phyloP scores from a whole-genome alignment of 768 basidiomycete genomes.

The Boletus rex-veris region DNA sequence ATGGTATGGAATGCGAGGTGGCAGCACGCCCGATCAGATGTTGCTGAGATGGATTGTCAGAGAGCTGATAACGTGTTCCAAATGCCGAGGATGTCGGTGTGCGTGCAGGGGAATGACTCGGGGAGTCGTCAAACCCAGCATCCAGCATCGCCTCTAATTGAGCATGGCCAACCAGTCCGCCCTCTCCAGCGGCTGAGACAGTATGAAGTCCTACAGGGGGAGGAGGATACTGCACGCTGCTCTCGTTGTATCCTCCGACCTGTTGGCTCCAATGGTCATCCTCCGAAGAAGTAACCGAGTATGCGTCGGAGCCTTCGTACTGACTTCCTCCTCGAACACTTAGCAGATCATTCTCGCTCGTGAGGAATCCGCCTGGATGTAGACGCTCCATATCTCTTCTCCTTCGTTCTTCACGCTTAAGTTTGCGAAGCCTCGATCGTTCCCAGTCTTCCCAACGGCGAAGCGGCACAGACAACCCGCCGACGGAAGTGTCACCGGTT shows the following conservation, averaged over 20 bases:
- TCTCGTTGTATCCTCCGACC: slow-evolving; percentile 94
- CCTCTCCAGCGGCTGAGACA: slow-evolving; percentile 28
- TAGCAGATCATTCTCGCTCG: slow-evolving; percentile 62
- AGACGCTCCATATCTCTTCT: slow-evolving; percentile 76
- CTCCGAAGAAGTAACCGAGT: slow-evolving; percentile 81
- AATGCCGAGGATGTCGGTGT: slow-evolving; percentile 33
- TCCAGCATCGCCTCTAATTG: slow-evolving; percentile 94
- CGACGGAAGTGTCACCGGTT: slow-evolving; percentile 49
- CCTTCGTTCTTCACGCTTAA: slow-evolving; percentile 82
- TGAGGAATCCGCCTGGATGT: slow-evolving; percentile 64
- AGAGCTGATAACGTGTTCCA: slow-evolving; percentile 58
- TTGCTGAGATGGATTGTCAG: slow-evolving; percentile 46
- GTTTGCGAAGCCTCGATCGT: slow-evolving; percentile 85
- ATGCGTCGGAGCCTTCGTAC: slow-evolving; percentile 76
- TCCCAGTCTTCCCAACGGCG: slow-evolving; percentile 99
- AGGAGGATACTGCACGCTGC: slow-evolving; percentile 71
- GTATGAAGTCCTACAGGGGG: slow-evolving; percentile 73
- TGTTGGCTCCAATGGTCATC: slow-evolving; percentile 96
- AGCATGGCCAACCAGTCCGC: slow-evolving; percentile 54
- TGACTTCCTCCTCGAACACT: slow-evolving; percentile 57
- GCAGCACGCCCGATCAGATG: slow-evolving; percentile 48
- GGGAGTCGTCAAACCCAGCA: slow-evolving; percentile 72
- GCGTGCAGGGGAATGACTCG: slow-evolving; percentile 45
- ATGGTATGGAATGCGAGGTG: slow-evolving; percentile 47
- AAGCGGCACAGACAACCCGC: slow-evolving; percentile 71